These are phyloP conservation scores for Pyrenophora tritici-repentis DNA, from an alignment of 2,329 filamentous ascomycete species.

Conservation along the genomic window DNA sequence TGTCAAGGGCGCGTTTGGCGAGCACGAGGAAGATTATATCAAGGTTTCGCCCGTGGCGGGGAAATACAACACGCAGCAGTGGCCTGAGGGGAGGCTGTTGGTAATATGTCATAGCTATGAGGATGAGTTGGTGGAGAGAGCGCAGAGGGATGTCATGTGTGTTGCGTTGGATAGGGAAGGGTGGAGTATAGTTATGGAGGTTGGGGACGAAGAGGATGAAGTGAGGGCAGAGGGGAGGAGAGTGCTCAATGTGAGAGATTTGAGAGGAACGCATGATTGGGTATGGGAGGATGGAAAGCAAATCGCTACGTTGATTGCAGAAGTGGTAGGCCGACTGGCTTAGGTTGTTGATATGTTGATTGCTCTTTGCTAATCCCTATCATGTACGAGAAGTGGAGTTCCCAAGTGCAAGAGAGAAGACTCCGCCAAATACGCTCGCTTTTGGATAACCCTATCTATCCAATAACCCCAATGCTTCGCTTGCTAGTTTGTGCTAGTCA, in stretches of 20 bases:
- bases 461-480: constrained; percentile 27
- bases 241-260: constrained; percentile 50
- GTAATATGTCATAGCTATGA: constrained; percentile 54
- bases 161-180: constrained; percentile 53
- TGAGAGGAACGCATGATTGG: constrained; percentile 66
- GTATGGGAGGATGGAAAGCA: constrained; percentile 66
- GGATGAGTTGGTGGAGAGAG: constrained; percentile 58
- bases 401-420: constrained; percentile 20
- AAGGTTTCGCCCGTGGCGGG: constrained; percentile 58
- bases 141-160: constrained; percentile 64
- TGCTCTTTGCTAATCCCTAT: constrained; percentile 12
- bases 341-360: constrained; percentile 6
- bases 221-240: constrained; percentile 31
- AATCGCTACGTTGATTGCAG: constrained; percentile 53
- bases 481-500: constrained; percentile 32
- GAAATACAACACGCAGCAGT: constrained; percentile 50
- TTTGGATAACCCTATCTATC: constrained; percentile 22
- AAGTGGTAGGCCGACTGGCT: constrained; percentile 29
- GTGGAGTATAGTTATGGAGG: constrained; percentile 40
- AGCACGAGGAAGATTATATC: constrained; percentile 25
- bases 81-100: constrained; percentile 46
- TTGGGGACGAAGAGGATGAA: constrained; percentile 34
- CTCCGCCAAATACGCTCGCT: constrained; percentile 14
- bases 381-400: constrained; percentile 21
- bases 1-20: constrained; percentile 65